Percentiles rank a stretch among this genome's conserved stretches.
These are phyloP conservation scores for Alisma plantagoaquatica DNA, from an alignment of 106 monocot species.

Conservation along the genomic window DNA sequence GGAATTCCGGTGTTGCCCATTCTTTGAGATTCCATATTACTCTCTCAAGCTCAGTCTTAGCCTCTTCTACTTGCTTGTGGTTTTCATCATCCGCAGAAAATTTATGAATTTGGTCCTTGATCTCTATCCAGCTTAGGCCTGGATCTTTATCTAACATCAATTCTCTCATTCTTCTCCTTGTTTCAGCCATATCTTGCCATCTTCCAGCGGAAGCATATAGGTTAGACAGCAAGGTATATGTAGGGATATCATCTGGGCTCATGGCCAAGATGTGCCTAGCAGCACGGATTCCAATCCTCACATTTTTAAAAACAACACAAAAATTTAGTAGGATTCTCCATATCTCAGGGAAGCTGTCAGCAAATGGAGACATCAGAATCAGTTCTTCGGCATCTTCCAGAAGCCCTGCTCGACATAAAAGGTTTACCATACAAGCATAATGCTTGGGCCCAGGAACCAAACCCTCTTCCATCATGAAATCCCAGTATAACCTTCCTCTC, in stretches of 20 bases:
- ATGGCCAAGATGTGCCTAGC: constrained; percentile 34
- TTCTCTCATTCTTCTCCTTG: constrained; percentile 62
- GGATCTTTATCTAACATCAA: constrained; percentile 72
- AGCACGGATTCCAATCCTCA: constrained; percentile 41
- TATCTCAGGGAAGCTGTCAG: constrained; percentile 34
- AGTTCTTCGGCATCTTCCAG: constrained; percentile 63
- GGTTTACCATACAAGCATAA: constrained; percentile 67
- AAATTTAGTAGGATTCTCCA: constrained; percentile 81
- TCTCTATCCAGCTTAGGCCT: constrained; percentile 81
- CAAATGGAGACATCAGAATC: constrained; percentile 50
- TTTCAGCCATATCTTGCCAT: constrained; percentile 53
- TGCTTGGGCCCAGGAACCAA: constrained; percentile 58
- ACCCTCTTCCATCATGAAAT: constrained; percentile 54
- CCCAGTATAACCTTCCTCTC: constrained; percentile 74
- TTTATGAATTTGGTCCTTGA: constrained; percentile 29
- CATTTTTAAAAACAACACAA: constrained; percentile 37
- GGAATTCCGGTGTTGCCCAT: constrained; percentile 6
- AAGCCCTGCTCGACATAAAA: constrained; percentile 54
- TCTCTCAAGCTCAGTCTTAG: constrained; percentile 41
- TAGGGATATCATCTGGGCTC: constrained; percentile 59
- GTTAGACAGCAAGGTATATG: constrained; percentile 68
- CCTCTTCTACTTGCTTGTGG: constrained; percentile 33
- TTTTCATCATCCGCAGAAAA: constrained; percentile 65
- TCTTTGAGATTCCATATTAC: constrained; percentile 39
- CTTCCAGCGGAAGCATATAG: constrained; percentile 63